A percentile compares a stretch with the other conserved stretches of the same genome.
Conservation (phyloP, 495 filamentous ascomycete species). For the Talaromyces liani region DNA sequence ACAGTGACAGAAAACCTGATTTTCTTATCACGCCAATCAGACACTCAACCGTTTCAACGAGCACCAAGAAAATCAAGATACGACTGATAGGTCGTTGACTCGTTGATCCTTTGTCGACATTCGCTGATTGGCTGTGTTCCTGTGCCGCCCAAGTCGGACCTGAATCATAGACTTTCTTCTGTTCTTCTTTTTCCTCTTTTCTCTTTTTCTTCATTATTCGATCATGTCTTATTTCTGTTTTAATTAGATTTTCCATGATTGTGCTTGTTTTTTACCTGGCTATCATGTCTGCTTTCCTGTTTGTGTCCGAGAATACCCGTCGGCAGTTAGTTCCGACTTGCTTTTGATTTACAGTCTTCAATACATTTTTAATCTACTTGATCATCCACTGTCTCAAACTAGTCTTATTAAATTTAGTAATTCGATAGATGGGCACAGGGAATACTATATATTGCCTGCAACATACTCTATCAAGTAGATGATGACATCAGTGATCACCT, state of each 20-base stretch:
- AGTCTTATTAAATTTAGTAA: background rate
- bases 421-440: too few relatives aligned
- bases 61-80: background rate
- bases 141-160: background rate
- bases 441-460: background rate
- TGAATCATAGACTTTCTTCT: background rate
- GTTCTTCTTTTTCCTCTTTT: background rate
- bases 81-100: background rate
- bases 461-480: background rate
- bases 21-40: background rate
- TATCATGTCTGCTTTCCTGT: slow-evolving; percentile 1
- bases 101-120: background rate
- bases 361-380: background rate
- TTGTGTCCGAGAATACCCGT: slow-evolving; percentile 1
- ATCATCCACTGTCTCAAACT: background rate
- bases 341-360: background rate
- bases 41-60: background rate
- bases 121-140: slow-evolving; percentile 1
- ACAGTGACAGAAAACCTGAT: background rate
- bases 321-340: background rate
- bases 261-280: background rate
- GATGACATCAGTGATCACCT: background rate
- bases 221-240: background rate
- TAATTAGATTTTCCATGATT: background rate
- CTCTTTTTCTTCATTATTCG: background rate